Evolutionary conservation across 75 land plant genomes (phyloP), one percentile per base, ranked within the genome.

Genomic region (Pinus albicaulis): DNA sequence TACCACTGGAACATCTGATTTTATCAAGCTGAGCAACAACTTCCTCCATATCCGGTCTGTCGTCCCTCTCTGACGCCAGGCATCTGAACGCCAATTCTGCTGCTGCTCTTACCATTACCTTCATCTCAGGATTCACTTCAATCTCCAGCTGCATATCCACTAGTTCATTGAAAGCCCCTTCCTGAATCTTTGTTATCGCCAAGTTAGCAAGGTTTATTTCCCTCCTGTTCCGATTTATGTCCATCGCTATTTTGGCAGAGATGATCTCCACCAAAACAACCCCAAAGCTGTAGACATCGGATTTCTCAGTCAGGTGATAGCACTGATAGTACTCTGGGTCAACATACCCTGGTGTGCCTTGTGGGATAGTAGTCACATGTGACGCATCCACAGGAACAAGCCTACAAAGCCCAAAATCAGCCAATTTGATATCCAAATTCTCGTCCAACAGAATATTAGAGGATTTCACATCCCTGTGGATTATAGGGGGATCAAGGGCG

Each of bases 241-340:
- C 86, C 17, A 85, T 63, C 19, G 80, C 80, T 53, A 59, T 73
- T 59, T 68, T 77, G 24, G 80, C 80, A n/a, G 86, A 81, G 74
- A 85, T 75, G 14, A 26, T 25, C 68, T 85, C 87, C 78, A 85
- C 44, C 58, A 85, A 73, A 52, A 85, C 81, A 3, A 85, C 87
- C 22, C 87, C 85, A 57, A 85, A 85, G 57, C 81, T 82, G 69
- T 85, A 85, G 7, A 85, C 87, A 72, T 85, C 87, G 53, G 78
- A 78, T 75, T 82, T 85, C 10, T 82, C 84, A 15, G 87, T 74
- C 0, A 85, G 78, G 15, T 82, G 81, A 31, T 75, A 85, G 74
- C 78, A 71, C 25, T 82, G 78, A 55, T 82, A 81, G 24, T 85
- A 85, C 28, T 79, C 71, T 8, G 87, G 85, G 44, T 85, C 87